phyloP scores from a whole-genome alignment of 169 alveolate species.

The Hepatocystis sp. region DNA sequence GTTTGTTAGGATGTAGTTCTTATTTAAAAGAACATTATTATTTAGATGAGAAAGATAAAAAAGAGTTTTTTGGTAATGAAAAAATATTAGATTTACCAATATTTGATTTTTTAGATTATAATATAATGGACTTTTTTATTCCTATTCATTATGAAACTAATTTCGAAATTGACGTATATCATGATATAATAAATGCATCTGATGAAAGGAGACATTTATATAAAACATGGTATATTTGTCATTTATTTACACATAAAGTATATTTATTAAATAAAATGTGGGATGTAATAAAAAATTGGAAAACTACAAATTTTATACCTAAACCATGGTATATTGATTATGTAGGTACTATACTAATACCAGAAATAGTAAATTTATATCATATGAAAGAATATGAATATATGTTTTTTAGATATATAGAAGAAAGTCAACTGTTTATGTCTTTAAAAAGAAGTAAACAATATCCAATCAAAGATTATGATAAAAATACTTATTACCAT shows the following conservation, averaged over 20 bases:
- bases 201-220: constrained; percentile 2
- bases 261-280: constrained; percentile 56
- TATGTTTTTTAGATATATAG: constrained; percentile 47
- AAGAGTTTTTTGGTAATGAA: constrained; percentile 4
- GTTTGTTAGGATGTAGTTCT: constrained; percentile 33
- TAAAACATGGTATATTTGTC: constrained; percentile 47
- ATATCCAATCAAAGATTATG: constrained; percentile 60
- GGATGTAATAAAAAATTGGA: constrained; percentile 70
- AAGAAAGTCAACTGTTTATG: constrained; percentile 19
- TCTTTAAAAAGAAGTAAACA: constrained; percentile 57
- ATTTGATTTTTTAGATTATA: constrained; percentile 27
- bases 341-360: constrained; percentile 46
- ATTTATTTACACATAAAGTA: constrained; percentile 62
- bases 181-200: constrained; percentile 26
- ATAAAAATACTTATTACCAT: constrained; percentile 18
- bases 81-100: constrained; percentile 56
- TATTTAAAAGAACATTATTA: constrained; percentile 59
- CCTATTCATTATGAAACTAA: constrained; percentile 15
- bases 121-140: constrained; percentile 27
- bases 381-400: constrained; percentile 25
- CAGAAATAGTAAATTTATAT: constrained; percentile 28
- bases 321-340: constrained; percentile 66
- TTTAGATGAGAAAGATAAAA: constrained; percentile 26
- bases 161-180: constrained; percentile 26
- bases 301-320: constrained; percentile 32